These are phyloP conservation scores for Davidsoniella eucalypti DNA, from an alignment of 2,329 filamentous ascomycete species.

Conservation along the genomic window DNA sequence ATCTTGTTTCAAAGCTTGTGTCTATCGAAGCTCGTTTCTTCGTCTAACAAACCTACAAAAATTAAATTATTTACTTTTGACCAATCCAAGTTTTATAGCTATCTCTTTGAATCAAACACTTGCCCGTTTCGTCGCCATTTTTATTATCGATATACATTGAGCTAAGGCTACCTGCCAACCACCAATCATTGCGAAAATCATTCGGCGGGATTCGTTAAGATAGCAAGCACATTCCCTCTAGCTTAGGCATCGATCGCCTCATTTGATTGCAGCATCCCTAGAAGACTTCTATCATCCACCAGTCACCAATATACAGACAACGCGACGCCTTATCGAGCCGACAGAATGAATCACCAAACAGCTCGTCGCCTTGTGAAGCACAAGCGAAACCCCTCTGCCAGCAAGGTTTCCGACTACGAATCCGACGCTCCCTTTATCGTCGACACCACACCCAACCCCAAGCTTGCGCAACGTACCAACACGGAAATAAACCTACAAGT, in stretches of 20 bases:
- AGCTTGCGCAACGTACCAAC: slow-evolving; percentile 49
- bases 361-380: slow-evolving; percentile 24
- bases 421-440: slow-evolving; percentile 41
- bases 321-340: neutral
- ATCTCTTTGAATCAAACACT: too few species aligned
- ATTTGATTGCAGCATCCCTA: neutral
- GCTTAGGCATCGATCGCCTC: neutral
- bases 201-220: too few species aligned
- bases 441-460: slow-evolving; percentile 24
- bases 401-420: slow-evolving; percentile 44
- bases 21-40: too few species aligned
- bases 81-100: too few species aligned
- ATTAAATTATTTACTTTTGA: too few species aligned
- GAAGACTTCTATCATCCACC: neutral
- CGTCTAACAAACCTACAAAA: too few species aligned
- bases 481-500: slow-evolving; percentile 79
- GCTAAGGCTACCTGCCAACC: too few species aligned
- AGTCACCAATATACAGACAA: neutral
- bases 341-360: slow-evolving; percentile 28
- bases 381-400: slow-evolving; percentile 24
- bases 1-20: too few species aligned
- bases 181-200: too few species aligned
- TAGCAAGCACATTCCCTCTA: too few species aligned
- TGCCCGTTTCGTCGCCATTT: too few species aligned
- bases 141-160: too few species aligned